phyloP scores from a whole-genome alignment of 208 protist species.

The Herpetomonas samuelpessoai region DNA sequence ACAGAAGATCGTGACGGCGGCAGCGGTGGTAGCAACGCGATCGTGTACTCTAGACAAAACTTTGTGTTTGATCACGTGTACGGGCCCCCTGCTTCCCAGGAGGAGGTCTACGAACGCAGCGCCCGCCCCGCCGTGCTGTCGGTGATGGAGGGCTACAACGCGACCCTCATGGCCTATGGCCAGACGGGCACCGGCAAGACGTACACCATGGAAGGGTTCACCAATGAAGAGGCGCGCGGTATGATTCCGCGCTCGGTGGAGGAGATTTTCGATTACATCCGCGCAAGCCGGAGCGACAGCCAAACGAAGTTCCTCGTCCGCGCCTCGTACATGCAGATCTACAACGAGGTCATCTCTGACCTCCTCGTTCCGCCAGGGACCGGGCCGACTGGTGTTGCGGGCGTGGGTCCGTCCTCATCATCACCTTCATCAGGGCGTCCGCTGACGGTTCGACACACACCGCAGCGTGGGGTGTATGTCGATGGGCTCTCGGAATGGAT shows the following conservation, averaged over 20 bases:
- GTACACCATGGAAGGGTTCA: slow-evolving; percentile 89
- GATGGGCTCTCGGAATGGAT: slow-evolving; percentile 90
- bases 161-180: slow-evolving; percentile 85
- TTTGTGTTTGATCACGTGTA: slow-evolving; percentile 80
- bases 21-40: slow-evolving; percentile 7
- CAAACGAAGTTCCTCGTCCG: slow-evolving; percentile 48
- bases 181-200: slow-evolving; percentile 88
- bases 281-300: slow-evolving; percentile 13
- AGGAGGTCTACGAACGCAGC: slow-evolving; percentile 69
- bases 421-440: slow-evolving; percentile 12
- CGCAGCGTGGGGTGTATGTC: slow-evolving; percentile 89
- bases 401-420: neutral
- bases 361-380: slow-evolving; percentile 40
- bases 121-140: slow-evolving; percentile 70
- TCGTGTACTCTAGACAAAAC: slow-evolving; percentile 68
- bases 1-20: slow-evolving; percentile 33
- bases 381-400: neutral
- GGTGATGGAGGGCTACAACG: slow-evolving; percentile 83
- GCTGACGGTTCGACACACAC: slow-evolving; percentile 58
- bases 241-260: slow-evolving; percentile 72
- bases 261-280: slow-evolving; percentile 54
- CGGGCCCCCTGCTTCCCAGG: slow-evolving; percentile 42
- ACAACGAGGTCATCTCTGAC: slow-evolving; percentile 90
- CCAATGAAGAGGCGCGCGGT: slow-evolving; percentile 73
- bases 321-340: slow-evolving; percentile 88